phyloP scores from a whole-genome alignment of 176 grass and related monocot species.

The Triticum timopheevii region DNA sequence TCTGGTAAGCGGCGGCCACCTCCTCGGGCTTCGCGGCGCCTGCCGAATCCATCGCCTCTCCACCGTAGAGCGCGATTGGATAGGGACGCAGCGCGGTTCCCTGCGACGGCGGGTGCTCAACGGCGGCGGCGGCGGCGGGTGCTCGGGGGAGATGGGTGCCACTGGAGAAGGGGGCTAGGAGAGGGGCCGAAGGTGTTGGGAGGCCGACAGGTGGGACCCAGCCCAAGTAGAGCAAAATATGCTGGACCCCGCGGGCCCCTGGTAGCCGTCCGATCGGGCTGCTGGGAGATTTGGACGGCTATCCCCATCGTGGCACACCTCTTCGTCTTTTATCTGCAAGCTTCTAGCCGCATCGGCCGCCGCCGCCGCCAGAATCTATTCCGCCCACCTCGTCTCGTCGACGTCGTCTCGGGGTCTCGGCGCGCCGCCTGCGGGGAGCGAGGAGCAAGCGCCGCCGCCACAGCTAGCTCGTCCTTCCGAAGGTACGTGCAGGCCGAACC shows the following conservation, averaged over 20 bases:
- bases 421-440: background rate
- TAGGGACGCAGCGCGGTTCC: background rate
- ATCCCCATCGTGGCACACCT: background rate
- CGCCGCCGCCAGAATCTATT: constrained; percentile 23
- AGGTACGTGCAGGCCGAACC: background rate
- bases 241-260: accelerated
- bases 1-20: constrained; percentile 52
- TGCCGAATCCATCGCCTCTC: constrained; percentile 32
- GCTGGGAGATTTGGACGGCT: background rate
- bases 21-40: constrained; percentile 36
- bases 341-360: constrained; percentile 16
- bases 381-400: background rate
- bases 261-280: constrained; percentile 4
- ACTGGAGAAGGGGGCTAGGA: background rate
- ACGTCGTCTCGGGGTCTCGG: background rate
- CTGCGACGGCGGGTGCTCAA: background rate
- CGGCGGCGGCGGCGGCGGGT: background rate
- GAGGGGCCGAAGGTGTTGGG: accelerated
- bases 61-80: background rate
- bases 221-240: background rate
- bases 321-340: background rate
- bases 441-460: background rate
- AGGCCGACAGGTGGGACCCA: constrained; percentile 3
- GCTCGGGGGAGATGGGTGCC: background rate
- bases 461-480: background rate